These are phyloP conservation scores for Penicillium desertorum DNA, from an alignment of 495 filamentous ascomycete genomes.

Conservation along the genomic window DNA sequence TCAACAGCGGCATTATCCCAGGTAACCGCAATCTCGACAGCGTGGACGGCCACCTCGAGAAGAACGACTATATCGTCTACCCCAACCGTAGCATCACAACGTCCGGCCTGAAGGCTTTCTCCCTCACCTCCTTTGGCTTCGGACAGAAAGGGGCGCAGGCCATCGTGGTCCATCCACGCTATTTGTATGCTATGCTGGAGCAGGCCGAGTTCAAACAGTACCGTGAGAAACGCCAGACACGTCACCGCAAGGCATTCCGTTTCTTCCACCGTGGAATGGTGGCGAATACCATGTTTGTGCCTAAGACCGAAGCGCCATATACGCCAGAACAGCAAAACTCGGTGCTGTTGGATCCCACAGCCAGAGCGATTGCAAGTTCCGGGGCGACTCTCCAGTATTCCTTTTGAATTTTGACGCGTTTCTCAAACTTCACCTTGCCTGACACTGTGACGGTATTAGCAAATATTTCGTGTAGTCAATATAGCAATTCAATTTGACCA, in stretches of 20 bases:
- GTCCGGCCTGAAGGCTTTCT: slow-evolving; percentile 94
- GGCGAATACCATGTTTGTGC: slow-evolving; percentile 93
- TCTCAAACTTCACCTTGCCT: no score
- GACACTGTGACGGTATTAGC: no score
- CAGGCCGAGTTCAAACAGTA: slow-evolving; percentile 73
- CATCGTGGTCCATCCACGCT: slow-evolving; percentile 87
- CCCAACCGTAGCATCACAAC: slow-evolving; percentile 87
- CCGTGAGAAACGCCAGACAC: slow-evolving; percentile 73
- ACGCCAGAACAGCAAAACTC: slow-evolving; percentile 34
- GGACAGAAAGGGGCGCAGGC: slow-evolving; percentile 94
- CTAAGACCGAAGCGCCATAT: slow-evolving; percentile 86
- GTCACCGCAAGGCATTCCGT: slow-evolving; percentile 48
- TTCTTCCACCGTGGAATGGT: slow-evolving; percentile 64
- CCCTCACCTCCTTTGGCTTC: slow-evolving; percentile 94
- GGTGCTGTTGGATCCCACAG: slow-evolving; percentile 4
- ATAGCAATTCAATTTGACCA: no score
- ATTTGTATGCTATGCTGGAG: slow-evolving; percentile 88
- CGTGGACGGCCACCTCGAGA: slow-evolving; percentile 83
- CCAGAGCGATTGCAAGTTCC: no score
- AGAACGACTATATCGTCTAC: slow-evolving; percentile 93
- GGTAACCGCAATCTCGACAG: slow-evolving; percentile 96
- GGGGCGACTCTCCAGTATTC: no score
- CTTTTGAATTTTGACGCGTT: background rate
- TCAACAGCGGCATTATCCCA: slow-evolving; percentile 85
- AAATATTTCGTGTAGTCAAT: no score